These are phyloP conservation scores for Aspergillus aculeatinus DNA, from an alignment of 2,329 filamentous ascomycete species.

Conservation along the genomic window DNA sequence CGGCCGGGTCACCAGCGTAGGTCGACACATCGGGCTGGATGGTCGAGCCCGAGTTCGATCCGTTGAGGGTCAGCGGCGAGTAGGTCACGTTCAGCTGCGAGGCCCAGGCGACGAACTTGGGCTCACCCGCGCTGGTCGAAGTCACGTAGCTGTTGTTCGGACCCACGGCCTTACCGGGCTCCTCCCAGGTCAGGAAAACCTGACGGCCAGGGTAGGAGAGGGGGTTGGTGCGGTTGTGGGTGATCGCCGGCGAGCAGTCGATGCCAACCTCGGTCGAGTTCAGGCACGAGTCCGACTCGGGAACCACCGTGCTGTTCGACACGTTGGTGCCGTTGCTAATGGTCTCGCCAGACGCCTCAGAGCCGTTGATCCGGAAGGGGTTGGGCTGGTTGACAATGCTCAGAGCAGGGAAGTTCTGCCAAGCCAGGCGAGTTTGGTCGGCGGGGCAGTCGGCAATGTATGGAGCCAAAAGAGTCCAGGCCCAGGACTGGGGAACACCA, in stretches of 20 bases:
- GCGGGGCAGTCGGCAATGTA: constrained; percentile 75
- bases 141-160: constrained; percentile 84
- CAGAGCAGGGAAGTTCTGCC: constrained; percentile 80
- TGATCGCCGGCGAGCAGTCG: constrained; percentile 64
- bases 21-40: constrained; percentile 71
- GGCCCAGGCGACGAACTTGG: constrained; percentile 73
- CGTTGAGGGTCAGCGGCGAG: constrained; percentile 53
- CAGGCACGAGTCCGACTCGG: constrained; percentile 54
- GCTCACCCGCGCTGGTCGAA: constrained; percentile 54
- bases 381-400: constrained; percentile 75
- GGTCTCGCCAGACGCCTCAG: constrained; percentile 63
- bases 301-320: constrained; percentile 39
- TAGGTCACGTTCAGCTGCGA: constrained; percentile 75
- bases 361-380: constrained; percentile 64
- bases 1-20: constrained; percentile 64
- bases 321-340: constrained; percentile 38
- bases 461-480: constrained; percentile 76
- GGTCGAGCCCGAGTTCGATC: constrained; percentile 61
- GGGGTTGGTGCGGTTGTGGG: constrained; percentile 67
- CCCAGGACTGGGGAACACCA: constrained; percentile 79
- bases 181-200: constrained; percentile 72
- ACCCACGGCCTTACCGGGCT: constrained; percentile 65
- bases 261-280: constrained; percentile 51
- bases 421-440: constrained; percentile 71
- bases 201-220: constrained; percentile 72